phyloP scores from a whole-genome alignment of 306 rosid species.

The Quercus parvula region DNA sequence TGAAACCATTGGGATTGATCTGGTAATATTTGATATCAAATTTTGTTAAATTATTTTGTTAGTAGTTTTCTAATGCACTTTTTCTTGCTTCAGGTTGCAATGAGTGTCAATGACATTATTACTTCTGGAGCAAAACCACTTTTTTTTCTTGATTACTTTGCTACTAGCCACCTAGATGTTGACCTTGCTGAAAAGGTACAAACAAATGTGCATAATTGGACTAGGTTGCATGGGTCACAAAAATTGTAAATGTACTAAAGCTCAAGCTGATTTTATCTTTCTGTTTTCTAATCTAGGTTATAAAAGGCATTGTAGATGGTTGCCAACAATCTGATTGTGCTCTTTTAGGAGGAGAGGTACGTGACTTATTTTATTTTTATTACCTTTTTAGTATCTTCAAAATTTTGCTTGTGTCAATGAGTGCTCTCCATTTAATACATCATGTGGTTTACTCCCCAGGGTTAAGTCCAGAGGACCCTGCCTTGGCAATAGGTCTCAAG shows the following conservation, averaged over 20 bases:
- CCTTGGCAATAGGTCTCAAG: not conserved
- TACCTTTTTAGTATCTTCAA: not conserved
- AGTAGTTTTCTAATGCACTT: not conserved
- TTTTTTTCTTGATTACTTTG: slow-evolving; percentile 46
- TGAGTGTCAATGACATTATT: slow-evolving; percentile 93
- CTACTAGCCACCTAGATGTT: slow-evolving; percentile 84
- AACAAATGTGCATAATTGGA: not conserved
- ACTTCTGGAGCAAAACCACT: slow-evolving; percentile 86
- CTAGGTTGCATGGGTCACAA: not conserved
- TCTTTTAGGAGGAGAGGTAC: slow-evolving; percentile 99
- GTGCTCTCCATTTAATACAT: not conserved
- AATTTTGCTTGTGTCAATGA: not conserved
- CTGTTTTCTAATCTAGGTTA: slow-evolving; percentile 46
- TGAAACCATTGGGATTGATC: slow-evolving; percentile 88
- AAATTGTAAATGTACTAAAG: not conserved
- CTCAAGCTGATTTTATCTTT: not conserved
- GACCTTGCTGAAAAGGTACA: slow-evolving; percentile 88
- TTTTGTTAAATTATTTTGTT: not conserved
- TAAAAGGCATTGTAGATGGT: slow-evolving; percentile 88
- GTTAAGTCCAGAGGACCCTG: too few species aligned
- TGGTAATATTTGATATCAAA: slow-evolving; percentile 42
- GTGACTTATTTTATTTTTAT: not conserved
- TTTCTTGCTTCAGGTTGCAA: slow-evolving; percentile 66
- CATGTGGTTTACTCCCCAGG: too few species aligned
- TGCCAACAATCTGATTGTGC: slow-evolving; percentile 84